Base-by-base conservation (phyloP, 108 stramenopile species). In the Nitzschia palea region DNA sequence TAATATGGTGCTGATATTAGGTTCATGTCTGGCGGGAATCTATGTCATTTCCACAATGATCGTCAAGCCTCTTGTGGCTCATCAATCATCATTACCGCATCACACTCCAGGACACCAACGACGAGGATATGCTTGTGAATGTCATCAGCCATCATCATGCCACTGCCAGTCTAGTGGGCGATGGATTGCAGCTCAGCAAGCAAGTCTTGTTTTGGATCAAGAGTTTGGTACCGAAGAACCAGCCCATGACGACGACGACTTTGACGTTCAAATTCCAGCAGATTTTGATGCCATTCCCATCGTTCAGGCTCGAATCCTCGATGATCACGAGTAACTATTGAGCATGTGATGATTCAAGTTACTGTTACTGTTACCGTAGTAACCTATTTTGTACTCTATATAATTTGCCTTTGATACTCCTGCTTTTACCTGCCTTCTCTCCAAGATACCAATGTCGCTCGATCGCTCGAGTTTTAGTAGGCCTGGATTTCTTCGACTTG, bases 401-500 rank as follows among this genome's bases (percentile, higher is more conserved):
- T n/a, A n/a, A n/a, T n/a, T n/a, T n/a, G n/a, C n/a, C n/a, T n/a
- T n/a, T n/a, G n/a, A n/a, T n/a, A n/a, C n/a, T n/a, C n/a, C n/a
- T n/a, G n/a, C n/a, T n/a, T n/a, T n/a, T n/a, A n/a, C n/a, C n/a
- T n/a, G n/a, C n/a, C n/a, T n/a, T n/a, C n/a, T n/a, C n/a, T n/a
- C n/a, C n/a, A n/a, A n/a, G n/a, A n/a, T n/a, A n/a, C n/a, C n/a
- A n/a, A n/a, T n/a, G n/a, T n/a, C n/a, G n/a, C n/a, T n/a, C n/a
- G n/a, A n/a, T n/a, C n/a, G n/a, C n/a, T n/a, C n/a, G n/a, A n/a
- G n/a, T 4, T 0, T 70, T 53, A 89, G 55, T 80, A 89, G 0
- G 83, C 70, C 48, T 50, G 60, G 17, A 89, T 68, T 57, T 86
- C 83, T 22, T 82, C 27, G 31, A 89, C 55, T 55, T 86, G 75